phyloP scores from a whole-genome alignment of 2,329 filamentous ascomycete genomes.

The Cladophialophora bantiana region DNA sequence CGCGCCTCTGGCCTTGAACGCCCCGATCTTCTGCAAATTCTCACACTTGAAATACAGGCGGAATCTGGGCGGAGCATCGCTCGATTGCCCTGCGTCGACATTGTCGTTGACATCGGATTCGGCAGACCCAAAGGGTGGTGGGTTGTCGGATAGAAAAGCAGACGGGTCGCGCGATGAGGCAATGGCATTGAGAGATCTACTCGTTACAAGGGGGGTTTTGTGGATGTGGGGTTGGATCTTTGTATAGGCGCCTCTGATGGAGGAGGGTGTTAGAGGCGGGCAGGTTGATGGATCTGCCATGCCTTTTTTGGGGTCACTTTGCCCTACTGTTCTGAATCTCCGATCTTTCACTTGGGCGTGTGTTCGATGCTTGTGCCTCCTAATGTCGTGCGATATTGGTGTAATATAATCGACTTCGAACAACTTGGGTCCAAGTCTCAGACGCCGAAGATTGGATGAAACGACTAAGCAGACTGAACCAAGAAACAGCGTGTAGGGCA shows the following conservation, averaged over 20 bases:
- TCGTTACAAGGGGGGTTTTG: constrained; percentile 82
- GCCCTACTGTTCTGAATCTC: too few relatives aligned
- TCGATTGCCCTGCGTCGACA: too few relatives aligned
- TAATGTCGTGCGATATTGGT: too few relatives aligned
- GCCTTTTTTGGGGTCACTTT: background rate
- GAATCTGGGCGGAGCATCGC: constrained; percentile 61
- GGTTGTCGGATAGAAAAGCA: constrained; percentile 33
- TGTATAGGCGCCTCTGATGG: constrained; percentile 73
- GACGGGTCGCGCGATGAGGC: constrained; percentile 72
- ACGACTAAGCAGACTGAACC: background rate
- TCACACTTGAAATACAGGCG: constrained; percentile 94
- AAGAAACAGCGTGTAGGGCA: background rate
- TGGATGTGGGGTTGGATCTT: constrained; percentile 80
- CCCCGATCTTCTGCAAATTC: constrained; percentile 87
- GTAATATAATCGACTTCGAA: too few relatives aligned
- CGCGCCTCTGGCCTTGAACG: constrained; percentile 90
- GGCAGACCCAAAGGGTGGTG: constrained; percentile 51
- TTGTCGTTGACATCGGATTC: constrained; percentile 58
- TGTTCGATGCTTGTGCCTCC: too few relatives aligned
- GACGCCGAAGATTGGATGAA: background rate
- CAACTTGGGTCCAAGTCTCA: too few relatives aligned
- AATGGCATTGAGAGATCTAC: constrained; percentile 73
- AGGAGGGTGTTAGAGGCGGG: constrained; percentile 73
- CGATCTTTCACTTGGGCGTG: background rate
- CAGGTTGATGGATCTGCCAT: constrained; percentile 57